These are phyloP conservation scores for Pseudevernia furfuracea DNA, from an alignment of 495 filamentous ascomycete species.

Conservation along the genomic window DNA sequence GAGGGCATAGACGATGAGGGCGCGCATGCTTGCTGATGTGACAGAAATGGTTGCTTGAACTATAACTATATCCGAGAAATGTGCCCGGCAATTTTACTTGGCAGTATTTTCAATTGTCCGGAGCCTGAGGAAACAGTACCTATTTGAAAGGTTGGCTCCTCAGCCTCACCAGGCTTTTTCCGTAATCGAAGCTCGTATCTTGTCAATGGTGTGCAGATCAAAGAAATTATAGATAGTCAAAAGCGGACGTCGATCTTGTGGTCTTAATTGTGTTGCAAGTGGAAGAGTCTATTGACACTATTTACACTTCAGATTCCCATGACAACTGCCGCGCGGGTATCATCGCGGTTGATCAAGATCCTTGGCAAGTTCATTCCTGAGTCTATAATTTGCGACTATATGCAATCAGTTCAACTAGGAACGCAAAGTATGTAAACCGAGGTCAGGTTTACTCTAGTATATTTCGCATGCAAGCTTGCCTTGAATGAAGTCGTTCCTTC, in stretches of 20 bases:
- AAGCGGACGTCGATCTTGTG: background rate
- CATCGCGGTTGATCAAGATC: background rate
- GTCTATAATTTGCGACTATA: background rate
- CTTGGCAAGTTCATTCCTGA: background rate
- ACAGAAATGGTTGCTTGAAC: background rate
- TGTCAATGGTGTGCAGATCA: background rate
- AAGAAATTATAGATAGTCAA: background rate
- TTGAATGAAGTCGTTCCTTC: conserved; percentile 13
- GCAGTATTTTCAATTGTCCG: background rate
- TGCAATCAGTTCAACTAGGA: background rate
- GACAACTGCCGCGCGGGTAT: conserved; percentile 13
- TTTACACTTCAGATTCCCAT: conserved; percentile 10
- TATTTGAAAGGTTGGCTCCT: conserved; percentile 5
- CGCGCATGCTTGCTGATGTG: background rate
- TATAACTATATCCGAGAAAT: background rate
- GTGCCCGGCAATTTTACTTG: background rate
- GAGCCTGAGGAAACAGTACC: background rate
- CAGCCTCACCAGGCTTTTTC: background rate
- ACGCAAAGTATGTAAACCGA: background rate
- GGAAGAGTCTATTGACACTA: background rate
- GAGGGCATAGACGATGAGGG: background rate
- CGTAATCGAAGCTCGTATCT: background rate
- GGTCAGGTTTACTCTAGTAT: no score
- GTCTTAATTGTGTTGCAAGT: background rate
- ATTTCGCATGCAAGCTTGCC: background rate